Evolutionary conservation across 805 yeast species (phyloP).

Genomic region (Pichia deserticola): DNA sequence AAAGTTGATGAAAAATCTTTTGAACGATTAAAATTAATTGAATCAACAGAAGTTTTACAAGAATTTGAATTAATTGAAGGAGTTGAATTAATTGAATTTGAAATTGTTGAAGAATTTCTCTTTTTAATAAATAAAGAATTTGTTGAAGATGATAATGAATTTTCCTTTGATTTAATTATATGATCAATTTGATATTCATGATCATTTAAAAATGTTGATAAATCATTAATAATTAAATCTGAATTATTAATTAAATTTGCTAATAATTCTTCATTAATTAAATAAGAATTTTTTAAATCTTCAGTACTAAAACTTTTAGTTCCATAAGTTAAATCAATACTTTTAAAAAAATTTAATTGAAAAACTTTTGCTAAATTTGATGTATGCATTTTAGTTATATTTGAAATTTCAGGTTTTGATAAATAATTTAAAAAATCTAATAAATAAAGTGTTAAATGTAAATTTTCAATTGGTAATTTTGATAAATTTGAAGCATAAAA

Average conservation of each 20-base stretch:
- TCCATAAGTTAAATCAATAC: constrained; percentile 20
- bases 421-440: constrained; percentile 22
- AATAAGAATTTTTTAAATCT: constrained; percentile 6
- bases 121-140: constrained; percentile 1
- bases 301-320: constrained; percentile 12
- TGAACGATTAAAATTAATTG: not conserved
- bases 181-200: constrained; percentile 4
- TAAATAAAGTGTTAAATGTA: constrained; percentile 26
- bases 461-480: constrained; percentile 23
- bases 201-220: not conserved
- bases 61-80: not conserved
- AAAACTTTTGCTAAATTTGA: constrained; percentile 32
- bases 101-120: constrained; percentile 1
- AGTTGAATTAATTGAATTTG: not conserved
- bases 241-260: constrained; percentile 1
- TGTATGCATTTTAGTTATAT: constrained; percentile 31
- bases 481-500: constrained; percentile 9
- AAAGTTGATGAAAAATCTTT: not conserved
- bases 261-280: constrained; percentile 6
- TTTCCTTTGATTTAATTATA: not conserved
- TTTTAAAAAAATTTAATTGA: constrained; percentile 31
- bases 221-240: constrained; percentile 1
- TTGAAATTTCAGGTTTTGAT: constrained; percentile 16
- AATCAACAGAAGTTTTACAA: not conserved
- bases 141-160: not conserved